Base-by-base conservation (phyloP, 768 basidiomycete species). In the Hemileccinum impolitum region DNA sequence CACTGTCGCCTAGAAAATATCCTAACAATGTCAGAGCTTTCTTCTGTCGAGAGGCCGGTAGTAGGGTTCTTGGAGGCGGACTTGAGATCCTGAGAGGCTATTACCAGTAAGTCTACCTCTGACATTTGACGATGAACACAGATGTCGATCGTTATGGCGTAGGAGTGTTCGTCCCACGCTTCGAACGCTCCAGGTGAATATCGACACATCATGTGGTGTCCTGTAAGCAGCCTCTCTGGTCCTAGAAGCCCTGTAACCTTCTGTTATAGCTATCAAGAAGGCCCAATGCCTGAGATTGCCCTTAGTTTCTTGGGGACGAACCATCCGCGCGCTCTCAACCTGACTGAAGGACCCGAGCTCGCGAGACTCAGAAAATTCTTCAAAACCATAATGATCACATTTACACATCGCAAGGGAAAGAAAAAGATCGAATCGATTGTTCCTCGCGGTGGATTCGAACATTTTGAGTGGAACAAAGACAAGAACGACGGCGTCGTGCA, bases 41-140 rank as follows among this genome's bases (percentile, higher is more conserved):
- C 50, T 81, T 79, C 40, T 68, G 66, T 42, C 53, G 53, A 18
- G 62, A 64, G 17, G 65, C 67, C 17, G 63, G 71, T 10, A 60
- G 49, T 14, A 54, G 40, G 37, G 0, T 2, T 7, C 55, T 69
- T 1, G 68, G 63, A 14, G 64, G 66, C 2, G 66, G 66, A 3
- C 55, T 81, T 0, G 74, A 77, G 34, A 49, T 81, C 0, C 73
- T 76, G 64, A 64, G 72, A 8, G 80, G 80, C 0, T 78, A 69
- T 37, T 80, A 73, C 47, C 78, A 79, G 80, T 80, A 47, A 25
- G 74, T 57, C 23, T n/a, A 6, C 17, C 31, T 39, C 36, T 26
- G 21, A 39, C 26, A 17, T 18, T 36, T 25, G 10, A 19, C 32
- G 35, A 32, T n/a, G 35, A 23, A 4, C 28, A 11, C 32, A 10